These are phyloP conservation scores for Steccherinum ochraceum DNA, from an alignment of 768 basidiomycete genomes.

Conservation along the genomic window DNA sequence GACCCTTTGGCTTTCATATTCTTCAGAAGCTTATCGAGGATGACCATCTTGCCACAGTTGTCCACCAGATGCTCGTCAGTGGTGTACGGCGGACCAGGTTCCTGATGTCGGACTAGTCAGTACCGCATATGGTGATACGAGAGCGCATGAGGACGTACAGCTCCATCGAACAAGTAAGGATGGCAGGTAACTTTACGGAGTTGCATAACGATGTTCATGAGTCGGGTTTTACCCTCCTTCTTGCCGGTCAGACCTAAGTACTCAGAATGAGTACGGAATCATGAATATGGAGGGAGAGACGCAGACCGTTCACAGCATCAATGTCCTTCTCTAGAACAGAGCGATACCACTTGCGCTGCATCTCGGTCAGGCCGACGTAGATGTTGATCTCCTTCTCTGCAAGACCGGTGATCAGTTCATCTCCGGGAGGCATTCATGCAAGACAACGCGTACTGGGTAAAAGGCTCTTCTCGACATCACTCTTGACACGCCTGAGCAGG, in stretches of 20 bases:
- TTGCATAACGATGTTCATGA: constrained; percentile 99
- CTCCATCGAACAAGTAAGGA: constrained; percentile 90
- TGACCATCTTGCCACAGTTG: constrained; percentile 96
- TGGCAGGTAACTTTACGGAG: constrained; percentile 86
- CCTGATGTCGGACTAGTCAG: no score
- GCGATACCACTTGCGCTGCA: constrained; percentile 98
- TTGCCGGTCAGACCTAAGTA: constrained; percentile 78
- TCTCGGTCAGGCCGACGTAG: constrained; percentile 92
- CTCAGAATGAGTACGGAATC: background rate
- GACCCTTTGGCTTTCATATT: constrained; percentile 92
- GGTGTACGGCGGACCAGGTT: constrained; percentile 97
- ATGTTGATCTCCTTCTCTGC: constrained; percentile 98
- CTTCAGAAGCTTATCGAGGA: constrained; percentile 87
- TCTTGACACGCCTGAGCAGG: constrained; percentile 88
- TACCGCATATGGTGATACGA: no score
- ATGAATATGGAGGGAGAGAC: constrained; percentile 13
- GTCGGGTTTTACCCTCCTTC: constrained; percentile 95
- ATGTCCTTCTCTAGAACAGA: constrained; percentile 96
- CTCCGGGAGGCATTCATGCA: background rate
- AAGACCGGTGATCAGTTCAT: no score
- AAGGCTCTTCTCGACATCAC: constrained; percentile 94
- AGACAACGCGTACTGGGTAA: constrained; percentile 72
- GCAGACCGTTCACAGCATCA: constrained; percentile 92
- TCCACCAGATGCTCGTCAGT: constrained; percentile 95
- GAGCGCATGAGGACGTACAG: constrained; percentile 38